phyloP scores from a whole-genome alignment of 257 asterid genomes.

The Salvia miltiorrhiza region DNA sequence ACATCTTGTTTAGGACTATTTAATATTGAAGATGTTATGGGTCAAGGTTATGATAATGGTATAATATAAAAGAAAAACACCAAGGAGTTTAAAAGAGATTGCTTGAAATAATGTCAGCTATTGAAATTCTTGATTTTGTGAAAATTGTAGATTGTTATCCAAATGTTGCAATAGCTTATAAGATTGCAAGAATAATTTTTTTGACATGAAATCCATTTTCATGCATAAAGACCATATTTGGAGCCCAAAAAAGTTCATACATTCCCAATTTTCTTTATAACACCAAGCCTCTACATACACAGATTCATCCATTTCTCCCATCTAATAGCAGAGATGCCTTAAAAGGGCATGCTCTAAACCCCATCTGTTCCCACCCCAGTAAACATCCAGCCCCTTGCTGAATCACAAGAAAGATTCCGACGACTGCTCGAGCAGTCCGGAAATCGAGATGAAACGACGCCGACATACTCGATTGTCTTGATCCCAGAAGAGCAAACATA shows the following conservation, averaged over 20 bases:
- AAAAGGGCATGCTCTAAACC: slow-evolving; percentile 4
- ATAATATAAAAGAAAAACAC: too few relatives aligned
- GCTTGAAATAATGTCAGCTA: too few relatives aligned
- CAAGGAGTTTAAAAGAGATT: too few relatives aligned
- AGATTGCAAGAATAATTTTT: neutral
- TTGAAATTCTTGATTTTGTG: too few relatives aligned
- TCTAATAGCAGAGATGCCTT: slow-evolving; percentile 21
- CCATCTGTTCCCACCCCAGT: neutral
- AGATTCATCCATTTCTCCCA: slow-evolving; percentile 17
- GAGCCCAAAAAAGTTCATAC: slow-evolving; percentile 13
- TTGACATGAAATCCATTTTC: neutral
- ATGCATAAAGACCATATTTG: neutral
- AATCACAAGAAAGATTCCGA: slow-evolving; percentile 4
- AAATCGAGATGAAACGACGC: neutral
- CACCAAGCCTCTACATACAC: slow-evolving; percentile 24
- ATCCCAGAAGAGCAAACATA: slow-evolving; percentile 1
- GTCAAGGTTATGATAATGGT: too few relatives aligned
- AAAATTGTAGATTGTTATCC: too few relatives aligned
- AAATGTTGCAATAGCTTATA: too few relatives aligned
- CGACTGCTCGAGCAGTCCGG: neutral
- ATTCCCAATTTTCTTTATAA: slow-evolving; percentile 12
- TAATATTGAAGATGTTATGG: too few relatives aligned
- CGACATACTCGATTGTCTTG: neutral
- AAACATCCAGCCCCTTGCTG: slow-evolving; percentile 3
- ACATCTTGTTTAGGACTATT: too few relatives aligned